These are phyloP conservation scores for Chondrostereum purpureum DNA, from an alignment of 1,284 basidiomycete species.

Conservation along the genomic window DNA sequence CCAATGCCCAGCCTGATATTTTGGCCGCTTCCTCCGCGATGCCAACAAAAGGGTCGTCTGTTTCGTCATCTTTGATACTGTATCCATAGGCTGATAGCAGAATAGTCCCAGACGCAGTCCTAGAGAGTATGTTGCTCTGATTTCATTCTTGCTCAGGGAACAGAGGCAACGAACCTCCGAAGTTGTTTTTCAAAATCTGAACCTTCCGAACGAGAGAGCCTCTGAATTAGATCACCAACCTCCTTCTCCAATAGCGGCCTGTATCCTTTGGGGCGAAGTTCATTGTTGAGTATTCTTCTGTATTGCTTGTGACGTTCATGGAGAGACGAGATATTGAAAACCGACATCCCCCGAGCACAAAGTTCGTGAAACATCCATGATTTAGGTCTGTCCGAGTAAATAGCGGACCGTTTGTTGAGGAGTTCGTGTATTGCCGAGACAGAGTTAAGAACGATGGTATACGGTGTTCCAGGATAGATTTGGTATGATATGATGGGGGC, in stretches of 20 bases:
- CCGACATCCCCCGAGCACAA: constrained; percentile 30
- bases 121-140: constrained; percentile 12
- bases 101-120: constrained; percentile 34
- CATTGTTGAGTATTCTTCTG: constrained; percentile 28
- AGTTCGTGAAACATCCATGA: constrained; percentile 35
- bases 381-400: constrained; percentile 37
- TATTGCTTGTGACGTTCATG: constrained; percentile 31
- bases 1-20: constrained; percentile 30
- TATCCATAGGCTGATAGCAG: constrained; percentile 41
- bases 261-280: constrained; percentile 27
- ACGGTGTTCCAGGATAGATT: constrained; percentile 22
- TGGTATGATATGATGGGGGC: constrained; percentile 28
- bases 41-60: constrained; percentile 30
- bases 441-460: constrained; percentile 30
- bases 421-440: constrained; percentile 26
- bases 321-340: constrained; percentile 32
- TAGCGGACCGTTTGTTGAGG: constrained; percentile 30
- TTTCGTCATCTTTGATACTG: constrained; percentile 21
- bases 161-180: constrained; percentile 21
- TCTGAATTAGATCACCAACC: constrained; percentile 22
- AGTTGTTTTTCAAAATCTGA: constrained; percentile 26
- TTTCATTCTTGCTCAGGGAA: background rate
- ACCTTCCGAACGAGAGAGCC: constrained; percentile 23
- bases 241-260: constrained; percentile 27
- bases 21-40: constrained; percentile 30